These are phyloP conservation scores for Zygoascus meyerae DNA, from an alignment of 1,139 yeast species.

Conservation along the genomic window DNA sequence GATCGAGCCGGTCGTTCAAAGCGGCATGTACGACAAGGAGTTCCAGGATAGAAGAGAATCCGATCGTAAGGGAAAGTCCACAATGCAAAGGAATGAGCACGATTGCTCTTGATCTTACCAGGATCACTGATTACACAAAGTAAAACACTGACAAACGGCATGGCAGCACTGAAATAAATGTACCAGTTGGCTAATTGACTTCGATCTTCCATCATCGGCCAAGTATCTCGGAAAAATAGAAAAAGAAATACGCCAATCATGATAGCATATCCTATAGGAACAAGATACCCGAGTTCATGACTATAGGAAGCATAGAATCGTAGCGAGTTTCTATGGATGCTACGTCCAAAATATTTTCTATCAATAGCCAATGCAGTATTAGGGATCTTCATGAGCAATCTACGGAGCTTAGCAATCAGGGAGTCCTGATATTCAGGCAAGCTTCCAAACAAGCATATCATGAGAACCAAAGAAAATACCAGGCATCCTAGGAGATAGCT, in stretches of 20 bases:
- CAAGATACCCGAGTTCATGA: conserved; percentile 19
- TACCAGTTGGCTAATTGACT: background rate
- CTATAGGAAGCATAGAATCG: conserved; percentile 4
- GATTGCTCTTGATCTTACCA: conserved; percentile 37
- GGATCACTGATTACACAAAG: conserved; percentile 53
- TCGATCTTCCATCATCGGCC: conserved; percentile 28
- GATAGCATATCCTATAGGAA: conserved; percentile 46
- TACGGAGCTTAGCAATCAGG: conserved; percentile 17
- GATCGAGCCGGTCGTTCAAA: conserved; percentile 78
- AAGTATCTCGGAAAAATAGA: conserved; percentile 39
- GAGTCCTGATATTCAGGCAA: conserved; percentile 42
- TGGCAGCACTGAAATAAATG: conserved; percentile 21
- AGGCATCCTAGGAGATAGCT: conserved; percentile 9
- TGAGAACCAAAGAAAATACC: conserved; percentile 23
- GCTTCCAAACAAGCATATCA: conserved; percentile 47
- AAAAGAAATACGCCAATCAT: conserved; percentile 44
- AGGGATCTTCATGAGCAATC: conserved; percentile 10
- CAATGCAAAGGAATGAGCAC: conserved; percentile 26
- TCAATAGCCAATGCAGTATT: conserved; percentile 1
- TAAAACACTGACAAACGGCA: conserved; percentile 40
- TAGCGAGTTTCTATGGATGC: background rate
- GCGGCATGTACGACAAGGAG: conserved; percentile 55
- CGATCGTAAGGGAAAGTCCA: conserved; percentile 45
- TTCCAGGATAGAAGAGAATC: conserved; percentile 49
- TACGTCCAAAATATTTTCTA: conserved; percentile 7